Percentiles rank a stretch among this genome's conserved stretches.
phyloP scores from a whole-genome alignment of 2,329 filamentous ascomycete species.

The Xylaria sp. region DNA sequence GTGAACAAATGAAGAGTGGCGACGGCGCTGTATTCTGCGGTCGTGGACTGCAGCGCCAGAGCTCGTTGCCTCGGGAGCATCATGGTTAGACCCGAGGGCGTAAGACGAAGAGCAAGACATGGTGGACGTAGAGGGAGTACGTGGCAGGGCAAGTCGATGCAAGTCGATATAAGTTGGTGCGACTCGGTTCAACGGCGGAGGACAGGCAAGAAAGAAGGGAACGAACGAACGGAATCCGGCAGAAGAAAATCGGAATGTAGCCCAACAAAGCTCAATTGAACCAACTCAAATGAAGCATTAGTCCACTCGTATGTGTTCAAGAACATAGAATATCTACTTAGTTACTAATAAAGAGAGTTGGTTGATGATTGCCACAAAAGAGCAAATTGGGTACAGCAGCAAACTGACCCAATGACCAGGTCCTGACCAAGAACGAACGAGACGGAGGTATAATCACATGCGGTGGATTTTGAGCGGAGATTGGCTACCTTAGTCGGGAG shows the following conservation, averaged over 20 bases:
- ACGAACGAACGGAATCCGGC: no score
- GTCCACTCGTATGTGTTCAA: conserved; percentile 2
- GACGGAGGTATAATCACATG: conserved; percentile 40
- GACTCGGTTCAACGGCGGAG: no score
- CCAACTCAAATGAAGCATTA: conserved; percentile 35
- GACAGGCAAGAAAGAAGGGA: no score
- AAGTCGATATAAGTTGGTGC: not conserved
- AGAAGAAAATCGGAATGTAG: not conserved
- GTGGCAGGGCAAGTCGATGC: conserved; percentile 13
- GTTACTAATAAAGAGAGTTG: not conserved
- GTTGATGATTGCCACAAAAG: not conserved
- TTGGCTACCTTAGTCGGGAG: conserved; percentile 40
- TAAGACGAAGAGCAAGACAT: conserved; percentile 51
- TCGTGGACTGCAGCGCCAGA: conserved; percentile 56
- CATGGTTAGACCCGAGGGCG: conserved; percentile 50
- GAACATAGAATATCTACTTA: not conserved
- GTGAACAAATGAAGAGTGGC: conserved; percentile 68
- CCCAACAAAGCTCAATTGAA: conserved; percentile 19
- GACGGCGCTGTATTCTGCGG: conserved; percentile 56
- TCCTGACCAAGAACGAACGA: conserved; percentile 17
- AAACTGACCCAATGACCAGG: conserved; percentile 22
- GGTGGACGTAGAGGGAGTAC: conserved; percentile 33
- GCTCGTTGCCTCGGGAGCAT: conserved; percentile 51
- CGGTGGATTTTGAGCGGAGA: conserved; percentile 37
- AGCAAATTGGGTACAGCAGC: conserved; percentile 17